Percentiles rank a stretch among this genome's conserved stretches.
Evolutionary conservation across 179 eudicot species (phyloP).

Genomic region (Vitellaria paradoxa): DNA sequence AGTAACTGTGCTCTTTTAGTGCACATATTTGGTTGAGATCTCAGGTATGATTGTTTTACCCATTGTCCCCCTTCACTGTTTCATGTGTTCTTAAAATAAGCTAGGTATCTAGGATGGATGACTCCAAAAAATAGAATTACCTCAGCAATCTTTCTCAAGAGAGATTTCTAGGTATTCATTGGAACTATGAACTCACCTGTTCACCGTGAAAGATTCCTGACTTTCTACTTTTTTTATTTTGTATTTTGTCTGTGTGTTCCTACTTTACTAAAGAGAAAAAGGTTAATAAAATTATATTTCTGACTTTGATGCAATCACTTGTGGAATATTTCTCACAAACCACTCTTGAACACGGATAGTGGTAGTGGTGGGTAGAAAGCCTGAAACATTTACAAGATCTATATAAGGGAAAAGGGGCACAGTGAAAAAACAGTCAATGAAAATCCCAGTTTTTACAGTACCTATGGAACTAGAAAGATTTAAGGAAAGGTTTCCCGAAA

Average conservation of each 20-base stretch:
- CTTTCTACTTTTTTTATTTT: conserved; percentile 1
- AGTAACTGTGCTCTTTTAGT: not conserved
- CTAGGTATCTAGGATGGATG: not conserved
- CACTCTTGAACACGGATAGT: conserved; percentile 2
- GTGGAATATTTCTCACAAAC: conserved; percentile 11
- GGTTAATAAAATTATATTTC: conserved; percentile 12
- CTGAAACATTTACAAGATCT: not conserved
- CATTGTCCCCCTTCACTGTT: not conserved
- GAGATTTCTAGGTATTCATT: not conserved
- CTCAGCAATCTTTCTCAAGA: not conserved
- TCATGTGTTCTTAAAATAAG: not conserved
- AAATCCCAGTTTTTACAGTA: conserved; percentile 17
- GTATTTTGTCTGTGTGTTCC: not conserved
- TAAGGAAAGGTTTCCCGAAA: conserved; percentile 11
- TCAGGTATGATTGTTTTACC: not conserved
- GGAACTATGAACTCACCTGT: conserved; percentile 2
- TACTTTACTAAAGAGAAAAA: conserved; percentile 5
- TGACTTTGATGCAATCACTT: conserved; percentile 25
- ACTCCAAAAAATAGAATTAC: not conserved
- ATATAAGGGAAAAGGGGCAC: conserved; percentile 5
- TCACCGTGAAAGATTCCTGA: conserved; percentile 2
- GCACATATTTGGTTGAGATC: not conserved
- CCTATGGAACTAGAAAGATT: conserved; percentile 12
- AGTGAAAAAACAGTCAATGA: not conserved
- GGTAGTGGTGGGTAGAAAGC: conserved; percentile 8